These are phyloP conservation scores for Morella rubra DNA, from an alignment of 306 rosid genomes.

Conservation along the genomic window DNA sequence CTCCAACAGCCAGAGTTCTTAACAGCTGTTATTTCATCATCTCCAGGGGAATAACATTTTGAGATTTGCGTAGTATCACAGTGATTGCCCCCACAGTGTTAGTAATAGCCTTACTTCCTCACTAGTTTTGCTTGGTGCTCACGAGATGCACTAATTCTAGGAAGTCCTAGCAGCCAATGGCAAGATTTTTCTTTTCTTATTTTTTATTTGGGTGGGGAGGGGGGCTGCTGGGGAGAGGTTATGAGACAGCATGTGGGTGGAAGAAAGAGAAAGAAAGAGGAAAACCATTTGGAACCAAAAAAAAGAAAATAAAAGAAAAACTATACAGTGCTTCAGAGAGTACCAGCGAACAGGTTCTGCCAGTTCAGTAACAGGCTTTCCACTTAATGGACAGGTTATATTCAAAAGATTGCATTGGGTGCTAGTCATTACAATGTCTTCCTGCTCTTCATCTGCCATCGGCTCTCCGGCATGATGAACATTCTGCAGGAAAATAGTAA, in stretches of 20 bases:
- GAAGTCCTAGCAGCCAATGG: background rate
- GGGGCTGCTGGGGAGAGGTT: background rate
- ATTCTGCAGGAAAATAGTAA: slow-evolving; percentile 54
- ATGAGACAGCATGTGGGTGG: background rate
- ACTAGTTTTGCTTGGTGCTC: too few species aligned
- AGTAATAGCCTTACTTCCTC: too few species aligned
- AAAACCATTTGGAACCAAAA: slow-evolving; percentile 8
- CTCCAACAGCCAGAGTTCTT: too few species aligned
- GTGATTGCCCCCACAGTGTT: too few species aligned
- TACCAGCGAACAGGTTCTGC: slow-evolving; percentile 89
- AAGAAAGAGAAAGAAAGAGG: background rate
- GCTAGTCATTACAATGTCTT: slow-evolving; percentile 87
- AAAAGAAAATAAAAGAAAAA: slow-evolving; percentile 2
- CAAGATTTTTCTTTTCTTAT: background rate
- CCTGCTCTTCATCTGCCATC: slow-evolving; percentile 94
- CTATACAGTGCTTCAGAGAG: slow-evolving; percentile 14
- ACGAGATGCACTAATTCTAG: too few species aligned
- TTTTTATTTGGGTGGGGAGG: background rate
- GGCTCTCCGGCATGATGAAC: slow-evolving; percentile 89
- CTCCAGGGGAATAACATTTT: too few species aligned
- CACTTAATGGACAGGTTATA: slow-evolving; percentile 70
- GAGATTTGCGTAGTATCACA: too few species aligned
- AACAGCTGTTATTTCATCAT: too few species aligned
- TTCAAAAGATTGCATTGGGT: slow-evolving; percentile 70
- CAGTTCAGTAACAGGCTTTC: slow-evolving; percentile 74